These are phyloP conservation scores for Urtica urens DNA, from an alignment of 306 rosid genomes.

Conservation along the genomic window DNA sequence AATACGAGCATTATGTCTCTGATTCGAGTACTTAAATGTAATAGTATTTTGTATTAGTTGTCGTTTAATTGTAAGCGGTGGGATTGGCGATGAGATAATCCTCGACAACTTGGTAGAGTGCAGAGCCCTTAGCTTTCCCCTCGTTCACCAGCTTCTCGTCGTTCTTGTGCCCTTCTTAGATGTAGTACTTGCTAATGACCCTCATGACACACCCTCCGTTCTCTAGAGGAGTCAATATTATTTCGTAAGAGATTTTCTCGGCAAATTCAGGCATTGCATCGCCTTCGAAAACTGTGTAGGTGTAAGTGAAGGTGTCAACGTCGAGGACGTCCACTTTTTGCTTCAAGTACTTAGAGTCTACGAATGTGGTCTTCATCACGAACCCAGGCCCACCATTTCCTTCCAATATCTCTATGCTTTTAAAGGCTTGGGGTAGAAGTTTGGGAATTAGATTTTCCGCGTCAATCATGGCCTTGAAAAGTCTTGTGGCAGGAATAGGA, in stretches of 20 bases:
- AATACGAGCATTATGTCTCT: too few species aligned
- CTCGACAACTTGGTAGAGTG: conserved; percentile 25
- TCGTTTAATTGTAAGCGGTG: conserved; percentile 17
- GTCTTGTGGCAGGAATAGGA: conserved; percentile 15
- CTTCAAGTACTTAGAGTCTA: conserved; percentile 5
- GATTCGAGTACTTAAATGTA: too few species aligned
- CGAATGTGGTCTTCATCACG: neutral
- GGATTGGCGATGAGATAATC: conserved; percentile 24
- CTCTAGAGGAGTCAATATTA: conserved; percentile 15
- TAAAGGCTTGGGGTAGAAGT: conserved; percentile 14
- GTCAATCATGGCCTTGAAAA: conserved; percentile 24
- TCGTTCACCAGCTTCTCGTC: conserved; percentile 19
- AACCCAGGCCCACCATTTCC: conserved; percentile 46
- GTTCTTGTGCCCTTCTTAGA: conserved; percentile 19
- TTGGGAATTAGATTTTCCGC: neutral
- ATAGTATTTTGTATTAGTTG: too few species aligned
- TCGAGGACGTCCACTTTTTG: conserved; percentile 30
- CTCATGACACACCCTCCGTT: conserved; percentile 34
- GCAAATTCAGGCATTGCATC: conserved; percentile 19
- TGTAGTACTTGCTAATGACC: conserved; percentile 15
- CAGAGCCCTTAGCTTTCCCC: conserved; percentile 14
- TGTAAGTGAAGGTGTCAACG: conserved; percentile 17
- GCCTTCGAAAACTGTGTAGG: conserved; percentile 32
- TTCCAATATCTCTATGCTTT: conserved; percentile 29
- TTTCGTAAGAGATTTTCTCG: conserved; percentile 31